Evolutionary conservation across 2,329 filamentous ascomycete genomes (phyloP).

Genomic region (Aspergillus chevalieri): DNA sequence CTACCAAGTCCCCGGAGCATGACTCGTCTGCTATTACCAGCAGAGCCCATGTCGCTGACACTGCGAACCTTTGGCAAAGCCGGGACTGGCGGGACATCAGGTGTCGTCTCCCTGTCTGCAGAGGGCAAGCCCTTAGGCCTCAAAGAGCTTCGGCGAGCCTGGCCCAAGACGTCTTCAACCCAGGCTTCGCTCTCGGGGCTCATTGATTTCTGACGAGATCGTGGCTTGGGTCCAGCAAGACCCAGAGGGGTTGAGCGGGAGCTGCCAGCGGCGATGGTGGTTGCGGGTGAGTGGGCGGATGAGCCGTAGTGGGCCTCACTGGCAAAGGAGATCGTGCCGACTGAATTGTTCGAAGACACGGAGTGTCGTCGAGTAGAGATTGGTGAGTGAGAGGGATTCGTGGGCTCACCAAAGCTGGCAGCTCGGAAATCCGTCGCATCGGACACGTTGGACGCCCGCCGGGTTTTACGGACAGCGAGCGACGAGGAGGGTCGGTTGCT

Average conservation of each 20-base stretch:
- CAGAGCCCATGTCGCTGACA: conserved; percentile 34
- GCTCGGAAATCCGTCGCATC: conserved; percentile 22
- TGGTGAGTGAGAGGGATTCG: conserved; percentile 23
- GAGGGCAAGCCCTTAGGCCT: conserved; percentile 17
- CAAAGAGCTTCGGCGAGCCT: conserved; percentile 34
- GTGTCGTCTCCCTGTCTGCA: conserved; percentile 4
- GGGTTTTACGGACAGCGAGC: conserved; percentile 32
- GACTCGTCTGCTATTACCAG: conserved; percentile 33
- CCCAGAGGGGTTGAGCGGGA: conserved; percentile 36
- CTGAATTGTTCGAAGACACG: conserved; percentile 33
- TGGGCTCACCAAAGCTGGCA: conserved; percentile 21
- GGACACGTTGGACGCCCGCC: conserved; percentile 32
- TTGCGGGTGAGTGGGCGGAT: conserved; percentile 19
- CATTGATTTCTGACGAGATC: conserved; percentile 35
- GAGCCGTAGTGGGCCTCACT: conserved; percentile 21
- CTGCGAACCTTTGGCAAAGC: conserved; percentile 28
- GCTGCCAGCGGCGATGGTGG: conserved; percentile 9
- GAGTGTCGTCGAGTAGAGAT: conserved; percentile 31
- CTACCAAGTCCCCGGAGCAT: conserved; percentile 30
- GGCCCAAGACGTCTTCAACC: conserved; percentile 42
- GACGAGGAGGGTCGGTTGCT: conserved; percentile 34
- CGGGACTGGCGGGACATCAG: conserved; percentile 3
- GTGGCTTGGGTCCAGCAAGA: conserved; percentile 40
- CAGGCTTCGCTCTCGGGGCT: conserved; percentile 43
- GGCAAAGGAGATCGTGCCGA: conserved; percentile 22